These are phyloP conservation scores for Atkinsonella hypoxylon DNA, from an alignment of 2,329 filamentous ascomycete species.

Conservation along the genomic window DNA sequence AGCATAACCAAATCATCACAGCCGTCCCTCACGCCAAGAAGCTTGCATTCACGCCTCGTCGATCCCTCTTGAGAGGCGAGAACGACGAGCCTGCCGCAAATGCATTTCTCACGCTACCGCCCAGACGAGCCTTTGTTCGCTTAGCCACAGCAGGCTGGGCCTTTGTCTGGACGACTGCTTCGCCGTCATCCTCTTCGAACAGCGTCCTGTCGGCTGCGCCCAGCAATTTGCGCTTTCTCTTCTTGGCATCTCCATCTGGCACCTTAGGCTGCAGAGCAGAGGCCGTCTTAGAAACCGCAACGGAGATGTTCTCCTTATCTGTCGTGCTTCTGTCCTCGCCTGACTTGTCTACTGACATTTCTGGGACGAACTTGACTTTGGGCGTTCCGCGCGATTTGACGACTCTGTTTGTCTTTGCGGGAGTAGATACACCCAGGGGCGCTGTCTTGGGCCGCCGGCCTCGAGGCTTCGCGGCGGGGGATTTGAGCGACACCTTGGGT, in stretches of 20 bases:
- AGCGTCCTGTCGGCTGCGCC: conserved; percentile 51
- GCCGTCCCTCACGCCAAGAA: conserved; percentile 34
- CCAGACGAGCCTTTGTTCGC: conserved; percentile 8
- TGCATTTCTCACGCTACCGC: conserved; percentile 26
- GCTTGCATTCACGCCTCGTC: conserved; percentile 49
- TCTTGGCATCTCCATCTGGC: conserved; percentile 32
- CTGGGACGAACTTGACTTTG: conserved; percentile 2
- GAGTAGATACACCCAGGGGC: conserved; percentile 31
- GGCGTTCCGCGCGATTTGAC: conserved; percentile 5
- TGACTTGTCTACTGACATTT: conserved; percentile 24
- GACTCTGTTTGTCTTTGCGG: conserved; percentile 32
- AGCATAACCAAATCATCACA: not conserved
- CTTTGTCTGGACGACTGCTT: conserved; percentile 16
- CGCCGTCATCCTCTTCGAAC: conserved; percentile 55
- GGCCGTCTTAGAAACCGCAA: conserved; percentile 4
- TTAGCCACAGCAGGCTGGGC: conserved; percentile 3
- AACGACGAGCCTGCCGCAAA: conserved; percentile 44
- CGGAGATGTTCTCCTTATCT: conserved; percentile 19
- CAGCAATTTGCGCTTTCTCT: conserved; percentile 64
- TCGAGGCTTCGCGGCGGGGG: conserved; percentile 23
- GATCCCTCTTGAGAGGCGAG: conserved; percentile 62
- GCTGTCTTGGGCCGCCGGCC: conserved; percentile 34
- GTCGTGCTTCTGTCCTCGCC: conserved; percentile 23
- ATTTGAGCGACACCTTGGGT: conserved; percentile 9
- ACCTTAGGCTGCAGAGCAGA: conserved; percentile 7